phyloP scores from a whole-genome alignment of 2,329 filamentous ascomycete species.

The Verticillium longisporum region DNA sequence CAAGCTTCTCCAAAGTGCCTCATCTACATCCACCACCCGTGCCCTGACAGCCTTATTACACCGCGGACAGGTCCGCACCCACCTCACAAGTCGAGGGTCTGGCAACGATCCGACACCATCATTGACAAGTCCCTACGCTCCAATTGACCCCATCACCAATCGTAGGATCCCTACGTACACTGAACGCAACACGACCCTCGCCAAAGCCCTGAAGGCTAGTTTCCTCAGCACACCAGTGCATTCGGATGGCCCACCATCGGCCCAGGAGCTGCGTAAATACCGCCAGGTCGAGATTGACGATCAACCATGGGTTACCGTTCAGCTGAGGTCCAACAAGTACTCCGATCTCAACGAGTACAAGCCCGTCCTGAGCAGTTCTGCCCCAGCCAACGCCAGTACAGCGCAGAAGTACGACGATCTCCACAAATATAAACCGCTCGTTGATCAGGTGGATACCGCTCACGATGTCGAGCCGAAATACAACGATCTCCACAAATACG shows the following conservation, averaged over 20 bases:
- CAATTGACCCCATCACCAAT: slow-evolving; percentile 55
- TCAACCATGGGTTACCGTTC: slow-evolving; percentile 11
- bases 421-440: slow-evolving; percentile 25
- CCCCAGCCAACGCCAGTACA: slow-evolving; percentile 9
- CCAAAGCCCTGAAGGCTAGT: background rate
- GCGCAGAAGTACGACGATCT: slow-evolving; percentile 32
- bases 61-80: background rate
- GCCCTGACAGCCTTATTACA: background rate
- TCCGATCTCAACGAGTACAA: slow-evolving; percentile 27
- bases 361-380: slow-evolving; percentile 21
- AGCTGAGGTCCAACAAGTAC: slow-evolving; percentile 7
- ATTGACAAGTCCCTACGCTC: background rate
- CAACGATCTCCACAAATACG: slow-evolving; percentile 23
- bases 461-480: slow-evolving; percentile 18
- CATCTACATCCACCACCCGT: background rate
- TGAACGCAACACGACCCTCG: background rate
- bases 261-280: slow-evolving; percentile 27
- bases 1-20: slow-evolving; percentile 15
- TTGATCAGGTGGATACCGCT: slow-evolving; percentile 26
- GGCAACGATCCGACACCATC: background rate
- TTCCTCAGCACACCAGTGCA: slow-evolving; percentile 15
- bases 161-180: slow-evolving; percentile 29
- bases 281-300: slow-evolving; percentile 22
- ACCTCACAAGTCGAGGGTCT: background rate
- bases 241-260: slow-evolving; percentile 25